phyloP scores from a whole-genome alignment of 164 flowering plant species.

The Paratinospora sagittata region DNA sequence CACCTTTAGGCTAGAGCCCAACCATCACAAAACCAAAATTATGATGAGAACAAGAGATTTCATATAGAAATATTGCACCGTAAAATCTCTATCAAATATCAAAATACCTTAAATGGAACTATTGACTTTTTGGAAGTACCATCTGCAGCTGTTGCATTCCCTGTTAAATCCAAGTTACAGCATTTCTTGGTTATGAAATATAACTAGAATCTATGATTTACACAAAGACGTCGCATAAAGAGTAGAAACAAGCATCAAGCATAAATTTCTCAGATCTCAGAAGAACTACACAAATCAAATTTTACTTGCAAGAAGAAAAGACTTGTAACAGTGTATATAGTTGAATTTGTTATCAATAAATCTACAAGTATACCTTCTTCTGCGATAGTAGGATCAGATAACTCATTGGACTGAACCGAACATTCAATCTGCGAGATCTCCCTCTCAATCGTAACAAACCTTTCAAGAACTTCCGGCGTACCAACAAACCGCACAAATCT shows the following conservation, averaged over 20 bases:
- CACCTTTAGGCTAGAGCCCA: constrained; percentile 32
- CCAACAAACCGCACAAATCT: constrained; percentile 89
- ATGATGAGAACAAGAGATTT: constrained; percentile 6
- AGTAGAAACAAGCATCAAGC: not conserved
- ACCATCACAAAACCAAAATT: constrained; percentile 13
- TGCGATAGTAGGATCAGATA: constrained; percentile 20
- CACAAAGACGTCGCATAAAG: not conserved
- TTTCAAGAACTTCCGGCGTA: constrained; percentile 85
- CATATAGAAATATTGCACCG: not conserved
- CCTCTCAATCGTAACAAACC: constrained; percentile 68
- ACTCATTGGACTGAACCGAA: constrained; percentile 56
- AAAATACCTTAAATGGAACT: constrained; percentile 36
- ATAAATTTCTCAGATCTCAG: not conserved
- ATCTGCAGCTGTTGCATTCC: constrained; percentile 27
- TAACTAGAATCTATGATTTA: not conserved
- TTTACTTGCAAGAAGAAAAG: not conserved
- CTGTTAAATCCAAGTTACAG: constrained; percentile 15
- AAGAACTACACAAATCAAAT: constrained; percentile 1
- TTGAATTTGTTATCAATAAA: not conserved
- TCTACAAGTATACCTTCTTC: constrained; percentile 37
- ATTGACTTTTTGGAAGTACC: constrained; percentile 30
- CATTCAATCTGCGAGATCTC: constrained; percentile 74
- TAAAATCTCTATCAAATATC: not conserved
- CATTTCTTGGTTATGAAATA: not conserved
- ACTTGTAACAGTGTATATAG: not conserved